Base-by-base conservation (phyloP, 129 eudicot species). In the Saposhnikovia divaricata region DNA sequence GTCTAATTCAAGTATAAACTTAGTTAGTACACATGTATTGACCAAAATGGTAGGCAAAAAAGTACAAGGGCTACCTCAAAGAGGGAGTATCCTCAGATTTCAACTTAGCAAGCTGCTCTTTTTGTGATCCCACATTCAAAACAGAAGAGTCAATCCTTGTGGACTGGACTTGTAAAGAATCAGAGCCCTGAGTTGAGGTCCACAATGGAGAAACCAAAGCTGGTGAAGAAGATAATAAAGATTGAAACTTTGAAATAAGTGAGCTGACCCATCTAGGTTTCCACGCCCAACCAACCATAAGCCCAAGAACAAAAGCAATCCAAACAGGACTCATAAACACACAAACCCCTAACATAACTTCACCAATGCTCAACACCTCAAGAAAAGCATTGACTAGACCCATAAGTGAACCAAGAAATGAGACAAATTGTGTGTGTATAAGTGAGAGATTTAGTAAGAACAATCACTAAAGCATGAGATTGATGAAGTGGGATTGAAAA, bases 261-360 rank as follows among this genome's bases (percentile, higher is more conserved):
- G 80, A 87, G 72, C 85, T 79, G 82, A 81, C 89, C 97, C 97
- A 91, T 48, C 75, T 86, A 31, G 98, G 98, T 82, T 83, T 93
- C 98, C 98, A 93, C 25, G 78, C 85, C 98, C 96, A 91, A 76
- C 98, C 98, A 63, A 87, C 84, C 61, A 89, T 39, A 74, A 93
- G 27, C 78, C 97, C 98, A 59, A 93, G 9, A 75, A 88, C 61
- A 84, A 91, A 89, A 31, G 83, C 90, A 84, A 89, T 77, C 81
- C 85, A 81, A 79, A 89, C 84, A 59, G 85, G 87, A 59, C 79
- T 72, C 39, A 87, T n/a, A 68, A 77, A 81, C 83, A 86, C 19
- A 59, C 86, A 74, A 87, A 88, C 81, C 72, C 84, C 87, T 15
- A 81, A 57, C 72, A 84, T 63, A 47, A 80, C 73, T 71, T 69